These are phyloP conservation scores for Fagus crenata DNA, from an alignment of 306 rosid species.

Conservation along the genomic window DNA sequence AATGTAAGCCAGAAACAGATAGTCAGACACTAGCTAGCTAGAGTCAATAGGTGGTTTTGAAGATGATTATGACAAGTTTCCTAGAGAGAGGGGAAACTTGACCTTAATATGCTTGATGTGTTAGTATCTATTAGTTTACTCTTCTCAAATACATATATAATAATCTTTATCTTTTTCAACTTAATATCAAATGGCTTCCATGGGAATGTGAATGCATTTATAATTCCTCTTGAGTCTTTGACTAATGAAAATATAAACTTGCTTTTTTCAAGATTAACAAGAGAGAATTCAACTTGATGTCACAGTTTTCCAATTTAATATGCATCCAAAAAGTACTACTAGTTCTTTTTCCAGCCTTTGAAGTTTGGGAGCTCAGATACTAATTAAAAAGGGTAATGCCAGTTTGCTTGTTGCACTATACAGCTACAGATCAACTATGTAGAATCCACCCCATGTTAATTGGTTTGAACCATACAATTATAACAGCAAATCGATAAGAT, in stretches of 20 bases:
- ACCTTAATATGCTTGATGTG: neutral
- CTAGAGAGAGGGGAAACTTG: neutral
- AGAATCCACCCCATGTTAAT: too few relatives aligned
- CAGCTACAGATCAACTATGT: neutral
- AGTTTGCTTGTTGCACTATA: neutral
- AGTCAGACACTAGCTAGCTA: neutral
- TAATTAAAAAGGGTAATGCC: neutral
- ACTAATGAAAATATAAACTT: neutral
- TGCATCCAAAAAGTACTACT: neutral
- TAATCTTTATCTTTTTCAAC: neutral
- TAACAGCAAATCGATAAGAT: too few relatives aligned
- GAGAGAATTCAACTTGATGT: neutral
- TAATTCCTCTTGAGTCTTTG: neutral
- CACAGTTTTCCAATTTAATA: too few relatives aligned
- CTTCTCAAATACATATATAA: conserved; percentile 3
- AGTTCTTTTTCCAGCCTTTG: neutral
- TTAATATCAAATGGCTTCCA: neutral
- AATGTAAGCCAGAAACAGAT: neutral
- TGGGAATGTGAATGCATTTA: neutral
- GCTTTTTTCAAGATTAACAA: neutral
- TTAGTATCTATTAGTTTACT: neutral
- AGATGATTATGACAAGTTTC: neutral
- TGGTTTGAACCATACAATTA: too few relatives aligned
- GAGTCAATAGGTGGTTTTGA: neutral
- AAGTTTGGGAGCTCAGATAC: neutral